phyloP scores from a whole-genome alignment of 2,329 filamentous ascomycete genomes.

The Colletotrichum sp. region DNA sequence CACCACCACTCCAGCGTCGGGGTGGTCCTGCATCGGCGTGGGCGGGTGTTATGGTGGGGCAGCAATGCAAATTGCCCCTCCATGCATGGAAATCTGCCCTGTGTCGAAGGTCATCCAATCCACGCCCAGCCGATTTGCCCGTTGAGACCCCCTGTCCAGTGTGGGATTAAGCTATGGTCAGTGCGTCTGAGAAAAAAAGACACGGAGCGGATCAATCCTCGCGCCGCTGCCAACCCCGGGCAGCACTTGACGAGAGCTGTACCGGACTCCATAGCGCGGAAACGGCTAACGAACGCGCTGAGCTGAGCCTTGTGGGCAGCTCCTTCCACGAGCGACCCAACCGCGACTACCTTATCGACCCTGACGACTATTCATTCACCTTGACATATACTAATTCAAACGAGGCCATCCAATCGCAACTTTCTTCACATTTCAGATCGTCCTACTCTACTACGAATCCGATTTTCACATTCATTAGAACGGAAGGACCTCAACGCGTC shows the following conservation, averaged over 20 bases:
- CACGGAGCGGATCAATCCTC: conserved; percentile 27
- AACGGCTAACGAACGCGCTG: conserved; percentile 9
- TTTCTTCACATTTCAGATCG: not conserved
- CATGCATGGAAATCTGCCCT: conserved; percentile 11
- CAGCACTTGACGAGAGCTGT: not conserved
- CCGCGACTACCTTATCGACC: not conserved
- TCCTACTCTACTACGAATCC: not conserved
- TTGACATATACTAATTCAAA: not conserved
- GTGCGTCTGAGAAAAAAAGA: conserved; percentile 24
- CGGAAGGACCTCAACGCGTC: not conserved
- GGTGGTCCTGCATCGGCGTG: conserved; percentile 30
- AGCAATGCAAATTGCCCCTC: conserved; percentile 23
- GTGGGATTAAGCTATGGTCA: conserved; percentile 38
- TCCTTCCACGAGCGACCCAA: not conserved
- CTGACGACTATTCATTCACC: not conserved
- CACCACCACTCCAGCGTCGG: conserved; percentile 13
- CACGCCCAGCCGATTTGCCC: conserved; percentile 17
- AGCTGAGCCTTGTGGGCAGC: not conserved
- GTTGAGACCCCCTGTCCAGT: conserved; percentile 6
- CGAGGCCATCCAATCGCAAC: not conserved
- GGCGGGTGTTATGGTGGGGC: conserved; percentile 28
- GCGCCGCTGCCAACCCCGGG: not conserved
- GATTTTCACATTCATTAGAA: not conserved
- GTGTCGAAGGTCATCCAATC: conserved; percentile 18
- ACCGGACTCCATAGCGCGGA: not conserved